phyloP scores from a whole-genome alignment of 2,329 filamentous ascomycete species.

The Hymenoscyphus linearis region DNA sequence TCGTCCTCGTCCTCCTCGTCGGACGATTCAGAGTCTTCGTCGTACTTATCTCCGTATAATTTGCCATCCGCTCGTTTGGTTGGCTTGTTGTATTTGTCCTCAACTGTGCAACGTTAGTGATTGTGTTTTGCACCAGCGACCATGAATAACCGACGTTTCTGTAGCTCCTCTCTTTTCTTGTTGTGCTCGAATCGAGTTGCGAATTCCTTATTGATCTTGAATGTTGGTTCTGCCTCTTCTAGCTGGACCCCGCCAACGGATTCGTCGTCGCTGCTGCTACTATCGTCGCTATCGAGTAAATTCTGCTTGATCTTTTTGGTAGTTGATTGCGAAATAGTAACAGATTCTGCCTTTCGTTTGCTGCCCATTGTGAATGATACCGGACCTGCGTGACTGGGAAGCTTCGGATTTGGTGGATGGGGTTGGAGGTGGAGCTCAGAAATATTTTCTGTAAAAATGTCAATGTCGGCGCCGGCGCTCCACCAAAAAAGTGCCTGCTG shows the following conservation, averaged over 20 bases:
- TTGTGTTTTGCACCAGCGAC: constrained; percentile 21
- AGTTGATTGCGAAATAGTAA: constrained; percentile 17
- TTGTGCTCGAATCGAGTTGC: constrained; percentile 91
- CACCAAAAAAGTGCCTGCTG: not conserved
- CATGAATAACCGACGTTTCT: constrained; percentile 49
- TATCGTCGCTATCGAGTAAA: constrained; percentile 42
- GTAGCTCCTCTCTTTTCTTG: constrained; percentile 88
- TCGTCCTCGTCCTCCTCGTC: constrained; percentile 84
- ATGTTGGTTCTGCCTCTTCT: constrained; percentile 32
- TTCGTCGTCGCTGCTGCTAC: constrained; percentile 30
- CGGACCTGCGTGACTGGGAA: not conserved
- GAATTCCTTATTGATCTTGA: constrained; percentile 89
- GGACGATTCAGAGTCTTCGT: constrained; percentile 60
- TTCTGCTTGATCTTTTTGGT: constrained; percentile 29
- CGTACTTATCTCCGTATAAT: constrained; percentile 37
- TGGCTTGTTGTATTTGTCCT: constrained; percentile 69
- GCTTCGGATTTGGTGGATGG: not conserved
- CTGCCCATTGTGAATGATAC: constrained; percentile 26
- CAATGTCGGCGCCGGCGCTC: not conserved
- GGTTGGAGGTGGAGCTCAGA: not conserved
- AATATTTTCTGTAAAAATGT: constrained; percentile 7
- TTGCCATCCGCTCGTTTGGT: constrained; percentile 37
- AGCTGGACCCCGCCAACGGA: constrained; percentile 34
- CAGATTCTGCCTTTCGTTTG: constrained; percentile 32
- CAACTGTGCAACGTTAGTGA: constrained; percentile 50